Percentiles rank a stretch among this genome's conserved stretches.
Evolutionary conservation across 225 moss, liverwort and hornwort genomes (phyloP).

Genomic region (Rhytidiadelphus loreus): DNA sequence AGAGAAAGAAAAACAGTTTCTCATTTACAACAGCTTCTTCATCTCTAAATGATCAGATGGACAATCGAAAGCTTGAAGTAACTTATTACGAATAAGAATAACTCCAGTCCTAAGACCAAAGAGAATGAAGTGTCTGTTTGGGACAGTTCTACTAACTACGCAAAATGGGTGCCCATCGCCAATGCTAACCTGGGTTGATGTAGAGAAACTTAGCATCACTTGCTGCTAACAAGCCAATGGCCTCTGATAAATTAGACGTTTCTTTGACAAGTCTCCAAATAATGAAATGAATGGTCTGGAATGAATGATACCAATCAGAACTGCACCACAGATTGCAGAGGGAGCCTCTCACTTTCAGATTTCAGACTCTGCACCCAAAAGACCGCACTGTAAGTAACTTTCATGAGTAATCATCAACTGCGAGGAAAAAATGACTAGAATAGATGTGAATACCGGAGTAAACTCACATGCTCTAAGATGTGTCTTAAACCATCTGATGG

Average conservation of each 20-base stretch:
- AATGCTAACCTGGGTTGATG: not conserved
- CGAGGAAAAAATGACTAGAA: not conserved
- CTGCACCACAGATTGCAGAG: not conserved
- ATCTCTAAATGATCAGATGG: not conserved
- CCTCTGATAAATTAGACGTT: not conserved
- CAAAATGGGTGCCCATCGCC: not conserved
- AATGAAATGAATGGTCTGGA: not conserved
- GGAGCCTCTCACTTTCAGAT: not conserved
- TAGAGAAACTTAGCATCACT: too few species aligned
- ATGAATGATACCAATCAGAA: not conserved
- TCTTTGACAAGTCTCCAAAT: not conserved
- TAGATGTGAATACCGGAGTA: not conserved
- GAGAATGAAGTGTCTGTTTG: not conserved
- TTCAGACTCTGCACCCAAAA: not conserved
- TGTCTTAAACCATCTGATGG: conserved; percentile 65
- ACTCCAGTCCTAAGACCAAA: not conserved
- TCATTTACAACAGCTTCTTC: not conserved
- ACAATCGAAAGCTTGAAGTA: not conserved
- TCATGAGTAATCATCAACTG: not conserved
- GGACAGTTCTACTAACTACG: not conserved
- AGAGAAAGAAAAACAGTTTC: not conserved
- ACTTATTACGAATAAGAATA: not conserved
- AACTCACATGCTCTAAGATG: conserved; percentile 36
- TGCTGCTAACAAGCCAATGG: not conserved
- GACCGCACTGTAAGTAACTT: not conserved